phyloP scores from a whole-genome alignment of 2,329 filamentous ascomycete species.

The Ceratocystis cubensis region DNA sequence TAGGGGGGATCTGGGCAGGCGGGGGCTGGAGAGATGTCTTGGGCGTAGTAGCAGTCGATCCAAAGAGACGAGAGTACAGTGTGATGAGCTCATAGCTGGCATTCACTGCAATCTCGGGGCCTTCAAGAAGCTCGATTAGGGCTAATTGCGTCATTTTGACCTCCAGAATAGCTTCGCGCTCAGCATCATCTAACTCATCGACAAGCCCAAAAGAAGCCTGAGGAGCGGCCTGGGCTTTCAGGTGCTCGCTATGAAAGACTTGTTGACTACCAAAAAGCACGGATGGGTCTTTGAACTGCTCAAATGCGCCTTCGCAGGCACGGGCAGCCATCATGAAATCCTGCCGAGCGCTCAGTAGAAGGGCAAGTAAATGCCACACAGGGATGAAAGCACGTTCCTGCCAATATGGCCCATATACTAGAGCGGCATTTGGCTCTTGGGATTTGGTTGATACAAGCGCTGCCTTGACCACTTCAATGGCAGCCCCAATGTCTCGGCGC shows the following conservation, averaged over 20 bases:
- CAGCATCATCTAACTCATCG: slow-evolving; percentile 68
- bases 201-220: slow-evolving; percentile 35
- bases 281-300: slow-evolving; percentile 65
- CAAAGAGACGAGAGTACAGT: slow-evolving; percentile 72
- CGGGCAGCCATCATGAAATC: slow-evolving; percentile 69
- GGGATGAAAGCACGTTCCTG: slow-evolving; percentile 58
- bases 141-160: slow-evolving; percentile 90
- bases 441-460: slow-evolving; percentile 53
- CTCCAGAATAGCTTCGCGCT: slow-evolving; percentile 81
- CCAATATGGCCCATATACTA: slow-evolving; percentile 41
- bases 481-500: slow-evolving; percentile 63
- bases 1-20: slow-evolving; percentile 32
- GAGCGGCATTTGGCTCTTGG: slow-evolving; percentile 33
- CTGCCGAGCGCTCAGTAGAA: slow-evolving; percentile 74
- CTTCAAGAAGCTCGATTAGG: slow-evolving; percentile 71
- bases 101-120: slow-evolving; percentile 75
- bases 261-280: slow-evolving; percentile 54
- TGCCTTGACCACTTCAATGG: slow-evolving; percentile 69
- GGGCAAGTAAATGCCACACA: slow-evolving; percentile 79
- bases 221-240: slow-evolving; percentile 38
- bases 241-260: slow-evolving; percentile 51
- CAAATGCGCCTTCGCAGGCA: slow-evolving; percentile 81
- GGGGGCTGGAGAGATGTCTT: slow-evolving; percentile 16
- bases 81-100: slow-evolving; percentile 72
- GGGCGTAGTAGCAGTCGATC: slow-evolving; percentile 25